Conservation (phyloP, 306 rosid species). For the Inga leiocalycina region DNA sequence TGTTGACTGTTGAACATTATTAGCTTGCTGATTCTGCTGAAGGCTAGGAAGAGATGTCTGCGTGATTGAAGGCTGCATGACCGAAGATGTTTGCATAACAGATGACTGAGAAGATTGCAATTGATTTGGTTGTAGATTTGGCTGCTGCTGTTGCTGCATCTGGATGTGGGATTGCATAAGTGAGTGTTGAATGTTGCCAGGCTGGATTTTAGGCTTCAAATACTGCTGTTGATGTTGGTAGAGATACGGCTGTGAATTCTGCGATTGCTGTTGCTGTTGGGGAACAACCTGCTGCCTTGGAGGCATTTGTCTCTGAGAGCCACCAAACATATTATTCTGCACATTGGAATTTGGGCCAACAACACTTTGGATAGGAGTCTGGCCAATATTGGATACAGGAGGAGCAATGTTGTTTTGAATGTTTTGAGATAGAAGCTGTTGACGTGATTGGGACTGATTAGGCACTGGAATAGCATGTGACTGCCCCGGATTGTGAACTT, state of each 20-base stretch:
- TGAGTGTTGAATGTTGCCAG: conserved; percentile 11
- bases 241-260: conserved; percentile 56
- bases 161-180: conserved; percentile 61
- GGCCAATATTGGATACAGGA: conserved; percentile 62
- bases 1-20: conserved; percentile 66
- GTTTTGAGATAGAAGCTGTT: conserved; percentile 68
- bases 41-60: conserved; percentile 57
- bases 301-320: conserved; percentile 71
- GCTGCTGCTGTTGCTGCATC: conserved; percentile 57
- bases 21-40: conserved; percentile 75
- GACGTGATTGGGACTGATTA: conserved; percentile 69
- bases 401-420: conserved; percentile 61
- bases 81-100: conserved; percentile 56
- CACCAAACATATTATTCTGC: conserved; percentile 58
- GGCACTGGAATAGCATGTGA: conserved; percentile 58
- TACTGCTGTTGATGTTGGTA: conserved; percentile 55
- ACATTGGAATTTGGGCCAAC: conserved; percentile 70
- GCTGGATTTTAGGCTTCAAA: conserved; percentile 59
- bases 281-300: conserved; percentile 80
- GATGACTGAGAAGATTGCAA: conserved; percentile 84
- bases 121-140: conserved; percentile 73
- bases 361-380: conserved; percentile 59
- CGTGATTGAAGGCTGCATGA: conserved; percentile 54
- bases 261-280: conserved; percentile 75
- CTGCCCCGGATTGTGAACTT: conserved; percentile 65